Evolutionary conservation across 495 filamentous ascomycete species (phyloP).

Genomic region (Glonium stellatum): DNA sequence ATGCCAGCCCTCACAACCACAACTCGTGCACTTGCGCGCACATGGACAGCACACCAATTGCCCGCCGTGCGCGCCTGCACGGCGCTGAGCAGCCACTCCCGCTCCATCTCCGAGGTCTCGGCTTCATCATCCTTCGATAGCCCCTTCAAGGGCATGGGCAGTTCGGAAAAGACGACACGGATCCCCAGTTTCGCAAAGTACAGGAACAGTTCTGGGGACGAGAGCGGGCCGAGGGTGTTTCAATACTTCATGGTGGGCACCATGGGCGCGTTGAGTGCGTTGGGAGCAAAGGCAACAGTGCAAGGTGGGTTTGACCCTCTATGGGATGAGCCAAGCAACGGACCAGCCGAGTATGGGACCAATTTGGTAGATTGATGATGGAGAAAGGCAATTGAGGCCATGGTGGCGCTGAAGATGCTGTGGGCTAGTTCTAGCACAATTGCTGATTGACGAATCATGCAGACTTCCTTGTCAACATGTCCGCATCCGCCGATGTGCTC

Average conservation of each 20-base stretch:
- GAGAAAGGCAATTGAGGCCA: slow-evolving; percentile 10
- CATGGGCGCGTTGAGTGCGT: slow-evolving; percentile 80
- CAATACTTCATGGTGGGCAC: slow-evolving; percentile 97
- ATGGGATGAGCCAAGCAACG: background rate
- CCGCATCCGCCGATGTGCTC: slow-evolving; percentile 95
- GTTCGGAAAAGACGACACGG: slow-evolving; percentile 48
- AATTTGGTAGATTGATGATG: background rate
- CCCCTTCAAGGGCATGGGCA: slow-evolving; percentile 41
- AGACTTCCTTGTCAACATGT: slow-evolving; percentile 99
- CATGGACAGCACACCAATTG: slow-evolving; percentile 34
- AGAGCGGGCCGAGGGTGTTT: slow-evolving; percentile 69
- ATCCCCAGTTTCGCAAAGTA: slow-evolving; percentile 91
- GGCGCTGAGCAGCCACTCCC: slow-evolving; percentile 33
- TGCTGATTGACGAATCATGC: slow-evolving; percentile 16
- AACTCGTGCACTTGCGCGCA: slow-evolving; percentile 33
- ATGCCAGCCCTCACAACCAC: slow-evolving; percentile 38
- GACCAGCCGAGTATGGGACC: background rate
- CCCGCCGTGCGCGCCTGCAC: slow-evolving; percentile 33
- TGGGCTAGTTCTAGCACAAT: background rate
- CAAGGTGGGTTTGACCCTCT: slow-evolving; percentile 62
- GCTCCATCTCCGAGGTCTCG: slow-evolving; percentile 29
- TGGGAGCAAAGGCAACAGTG: slow-evolving; percentile 93
- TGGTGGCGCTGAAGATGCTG: background rate
- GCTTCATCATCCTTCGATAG: slow-evolving; percentile 55
- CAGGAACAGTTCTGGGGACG: slow-evolving; percentile 54